Percentiles rank a stretch among this genome's conserved stretches.
Evolutionary conservation across 371 early-diverging fungal genomes (phyloP).

Genomic region (Blyttiomyces sp.): DNA sequence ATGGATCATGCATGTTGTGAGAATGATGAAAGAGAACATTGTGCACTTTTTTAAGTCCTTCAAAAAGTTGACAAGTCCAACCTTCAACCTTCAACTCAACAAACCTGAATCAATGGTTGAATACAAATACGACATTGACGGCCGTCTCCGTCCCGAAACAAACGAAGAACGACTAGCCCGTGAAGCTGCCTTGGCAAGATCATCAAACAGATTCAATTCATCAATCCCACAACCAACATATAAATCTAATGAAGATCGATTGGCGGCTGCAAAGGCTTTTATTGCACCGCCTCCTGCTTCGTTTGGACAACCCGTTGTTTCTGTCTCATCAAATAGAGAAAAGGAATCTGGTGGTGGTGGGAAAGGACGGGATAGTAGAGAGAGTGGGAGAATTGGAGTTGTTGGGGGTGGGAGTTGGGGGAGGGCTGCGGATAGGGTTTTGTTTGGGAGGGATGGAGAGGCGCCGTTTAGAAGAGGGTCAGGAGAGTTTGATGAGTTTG

Average conservation of each 20-base stretch:
- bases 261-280: not conserved
- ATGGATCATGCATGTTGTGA: too few relatives aligned
- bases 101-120: too few relatives aligned
- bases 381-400: not conserved
- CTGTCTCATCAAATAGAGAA: not conserved
- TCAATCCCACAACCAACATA: not conserved
- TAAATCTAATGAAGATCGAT: not conserved
- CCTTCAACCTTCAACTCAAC: too few relatives aligned
- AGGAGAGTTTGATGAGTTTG: constrained; percentile 34
- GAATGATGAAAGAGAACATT: too few relatives aligned
- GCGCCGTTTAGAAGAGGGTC: constrained; percentile 27
- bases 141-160: not conserved
- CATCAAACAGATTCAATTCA: not conserved
- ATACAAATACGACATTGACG: not conserved
- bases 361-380: not conserved
- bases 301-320: too few relatives aligned
- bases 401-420: constrained; percentile 17
- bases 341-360: not conserved
- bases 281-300: not conserved
- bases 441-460: constrained; percentile 35
- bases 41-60: too few relatives aligned
- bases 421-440: constrained; percentile 15
- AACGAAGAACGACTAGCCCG: not conserved
- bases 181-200: not conserved
- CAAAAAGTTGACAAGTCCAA: too few relatives aligned